Conservation (phyloP, 2,329 filamentous ascomycete genomes). For the Diaporthe eres region DNA sequence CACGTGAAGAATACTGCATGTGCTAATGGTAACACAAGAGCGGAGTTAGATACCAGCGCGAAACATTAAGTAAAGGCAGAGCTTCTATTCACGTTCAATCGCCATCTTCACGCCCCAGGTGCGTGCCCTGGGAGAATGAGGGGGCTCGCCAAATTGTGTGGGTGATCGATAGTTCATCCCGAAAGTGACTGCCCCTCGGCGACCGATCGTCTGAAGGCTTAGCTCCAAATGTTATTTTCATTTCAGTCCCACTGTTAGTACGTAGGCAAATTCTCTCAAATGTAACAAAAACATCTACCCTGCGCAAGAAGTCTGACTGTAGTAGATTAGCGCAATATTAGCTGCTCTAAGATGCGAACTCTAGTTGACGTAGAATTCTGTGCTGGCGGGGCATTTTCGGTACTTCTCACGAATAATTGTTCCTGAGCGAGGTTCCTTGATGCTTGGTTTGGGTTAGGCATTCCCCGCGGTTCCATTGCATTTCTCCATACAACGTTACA, state of each 20-base stretch:
- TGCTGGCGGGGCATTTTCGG: not conserved
- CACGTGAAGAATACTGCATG: not conserved
- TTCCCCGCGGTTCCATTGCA: not conserved
- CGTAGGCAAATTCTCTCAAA: not conserved
- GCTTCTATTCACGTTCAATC: not conserved
- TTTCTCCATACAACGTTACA: conserved; percentile 7
- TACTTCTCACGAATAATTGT: not conserved
- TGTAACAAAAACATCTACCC: not conserved
- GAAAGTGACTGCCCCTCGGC: not conserved
- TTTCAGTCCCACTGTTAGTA: not conserved
- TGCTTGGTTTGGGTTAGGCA: not conserved
- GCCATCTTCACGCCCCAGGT: too few species aligned
- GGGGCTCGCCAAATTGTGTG: not conserved
- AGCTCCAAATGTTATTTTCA: not conserved
- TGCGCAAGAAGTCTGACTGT: not conserved
- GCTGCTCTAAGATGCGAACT: not conserved
- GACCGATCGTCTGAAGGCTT: not conserved
- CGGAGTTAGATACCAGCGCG: not conserved
- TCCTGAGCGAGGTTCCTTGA: conserved; percentile 1
- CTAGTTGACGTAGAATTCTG: not conserved
- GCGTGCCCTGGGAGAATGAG: not conserved
- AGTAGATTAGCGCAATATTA: not conserved
- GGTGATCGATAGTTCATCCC: not conserved
- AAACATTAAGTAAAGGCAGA: not conserved
- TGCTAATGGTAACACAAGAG: not conserved